A percentile compares a stretch with the other conserved stretches of the same genome.
Conservation (phyloP, 208 protist genomes). For the Leptomonas seymouri region DNA sequence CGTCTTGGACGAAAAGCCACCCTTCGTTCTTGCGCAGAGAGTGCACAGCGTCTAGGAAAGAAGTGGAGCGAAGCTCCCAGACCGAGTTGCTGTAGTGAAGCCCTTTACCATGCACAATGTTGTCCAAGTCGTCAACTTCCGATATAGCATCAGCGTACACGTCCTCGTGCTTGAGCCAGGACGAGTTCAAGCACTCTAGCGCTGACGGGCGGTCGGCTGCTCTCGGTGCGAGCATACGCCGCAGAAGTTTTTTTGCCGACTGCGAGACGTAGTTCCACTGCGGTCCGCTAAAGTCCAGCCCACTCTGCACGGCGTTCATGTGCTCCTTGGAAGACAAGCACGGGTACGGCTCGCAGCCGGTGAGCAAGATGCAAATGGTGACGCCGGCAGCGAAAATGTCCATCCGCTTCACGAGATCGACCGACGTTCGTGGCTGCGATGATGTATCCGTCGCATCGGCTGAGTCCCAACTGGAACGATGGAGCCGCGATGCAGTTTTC, state of each 20-base stretch:
- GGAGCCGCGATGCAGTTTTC: slow-evolving; percentile 15
- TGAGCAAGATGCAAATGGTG: slow-evolving; percentile 58
- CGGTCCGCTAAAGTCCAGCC: slow-evolving; percentile 42
- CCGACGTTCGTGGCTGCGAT: slow-evolving; percentile 29
- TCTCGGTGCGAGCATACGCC: slow-evolving; percentile 44
- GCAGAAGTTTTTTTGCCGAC: slow-evolving; percentile 42
- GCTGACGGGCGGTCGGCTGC: slow-evolving; percentile 45
- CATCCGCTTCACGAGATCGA: slow-evolving; percentile 57
- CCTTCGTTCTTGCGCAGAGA: slow-evolving; percentile 48
- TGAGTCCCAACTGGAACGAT: slow-evolving; percentile 10
- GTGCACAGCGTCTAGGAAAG: slow-evolving; percentile 37
- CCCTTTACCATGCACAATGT: slow-evolving; percentile 15
- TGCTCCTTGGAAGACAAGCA: slow-evolving; percentile 43
- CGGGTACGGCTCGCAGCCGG: slow-evolving; percentile 61
- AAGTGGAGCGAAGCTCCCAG: slow-evolving; percentile 30
- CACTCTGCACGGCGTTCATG: slow-evolving; percentile 44
- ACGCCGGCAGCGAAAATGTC: slow-evolving; percentile 70
- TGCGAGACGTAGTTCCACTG: slow-evolving; percentile 58
- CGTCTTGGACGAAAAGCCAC: slow-evolving; percentile 45
- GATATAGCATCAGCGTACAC: slow-evolving; percentile 15
- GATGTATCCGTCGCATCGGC: not conserved
- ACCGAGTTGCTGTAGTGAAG: slow-evolving; percentile 22
- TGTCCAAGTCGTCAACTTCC: slow-evolving; percentile 17
- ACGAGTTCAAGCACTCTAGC: slow-evolving; percentile 49
- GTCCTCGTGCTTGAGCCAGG: slow-evolving; percentile 38